These are phyloP conservation scores for Phytophthora crassamura DNA, from an alignment of 352 stramenopile genomes.

Conservation along the genomic window DNA sequence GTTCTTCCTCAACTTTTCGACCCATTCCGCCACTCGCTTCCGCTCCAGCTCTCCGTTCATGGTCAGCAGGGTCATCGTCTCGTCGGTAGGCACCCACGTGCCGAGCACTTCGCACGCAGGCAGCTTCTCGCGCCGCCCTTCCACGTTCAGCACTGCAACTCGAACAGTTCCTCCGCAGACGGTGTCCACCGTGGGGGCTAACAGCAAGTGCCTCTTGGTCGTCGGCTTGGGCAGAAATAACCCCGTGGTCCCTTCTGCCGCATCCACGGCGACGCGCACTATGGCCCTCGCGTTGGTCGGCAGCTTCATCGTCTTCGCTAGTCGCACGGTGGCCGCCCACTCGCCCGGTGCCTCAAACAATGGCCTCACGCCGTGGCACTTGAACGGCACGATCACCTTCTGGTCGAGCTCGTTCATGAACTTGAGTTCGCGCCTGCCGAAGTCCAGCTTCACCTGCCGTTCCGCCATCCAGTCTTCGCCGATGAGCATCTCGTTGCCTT, in stretches of 20 bases:
- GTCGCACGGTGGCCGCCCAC: background rate
- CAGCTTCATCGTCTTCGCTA: slow-evolving; percentile 18
- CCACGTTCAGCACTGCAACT: slow-evolving; percentile 24
- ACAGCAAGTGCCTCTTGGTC: slow-evolving; percentile 4
- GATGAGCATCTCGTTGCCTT: slow-evolving; percentile 9
- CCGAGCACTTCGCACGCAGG: slow-evolving; percentile 8
- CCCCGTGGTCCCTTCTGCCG: slow-evolving; percentile 9
- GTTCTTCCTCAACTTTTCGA: background rate
- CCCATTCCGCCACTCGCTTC: background rate
- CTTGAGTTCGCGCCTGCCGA: slow-evolving; percentile 7
- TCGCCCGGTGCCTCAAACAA: background rate
- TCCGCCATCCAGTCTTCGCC: slow-evolving; percentile 20
- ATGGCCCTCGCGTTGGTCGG: slow-evolving; percentile 4
- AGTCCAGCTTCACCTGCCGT: slow-evolving; percentile 12
- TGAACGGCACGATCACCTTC: slow-evolving; percentile 13
- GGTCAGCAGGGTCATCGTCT: slow-evolving; percentile 16
- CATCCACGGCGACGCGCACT: slow-evolving; percentile 9
- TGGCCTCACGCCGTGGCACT: slow-evolving; percentile 2
- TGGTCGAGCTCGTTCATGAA: background rate
- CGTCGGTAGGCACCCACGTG: slow-evolving; percentile 23
- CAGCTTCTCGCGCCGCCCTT: slow-evolving; percentile 13
- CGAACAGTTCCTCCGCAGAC: background rate
- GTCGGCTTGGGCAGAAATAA: slow-evolving; percentile 12
- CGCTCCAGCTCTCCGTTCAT: background rate
- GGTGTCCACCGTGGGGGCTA: slow-evolving; percentile 14